These are phyloP conservation scores for Scleromitrula shiraiana DNA, from an alignment of 2,329 filamentous ascomycete species.

Conservation along the genomic window DNA sequence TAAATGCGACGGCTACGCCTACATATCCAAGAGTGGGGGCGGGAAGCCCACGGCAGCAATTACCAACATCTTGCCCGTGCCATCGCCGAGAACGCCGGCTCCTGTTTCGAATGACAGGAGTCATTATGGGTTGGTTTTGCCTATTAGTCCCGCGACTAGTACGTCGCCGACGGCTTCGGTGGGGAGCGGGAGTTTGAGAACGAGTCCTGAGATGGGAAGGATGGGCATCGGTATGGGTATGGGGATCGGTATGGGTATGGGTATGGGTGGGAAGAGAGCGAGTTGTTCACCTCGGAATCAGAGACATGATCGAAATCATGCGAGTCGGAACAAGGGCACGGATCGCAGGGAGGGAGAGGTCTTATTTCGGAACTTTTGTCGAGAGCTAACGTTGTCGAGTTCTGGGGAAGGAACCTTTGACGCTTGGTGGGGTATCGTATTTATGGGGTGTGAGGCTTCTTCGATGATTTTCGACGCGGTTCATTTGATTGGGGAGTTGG, in stretches of 20 bases:
- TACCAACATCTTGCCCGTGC: slow-evolving; percentile 1
- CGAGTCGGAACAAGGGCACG: too few relatives aligned
- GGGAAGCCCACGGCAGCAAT: not conserved
- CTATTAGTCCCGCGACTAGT: not conserved
- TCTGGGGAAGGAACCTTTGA: not conserved
- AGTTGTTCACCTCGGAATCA: too few relatives aligned
- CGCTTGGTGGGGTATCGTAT: slow-evolving; percentile 2
- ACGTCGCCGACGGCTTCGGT: slow-evolving; percentile 1
- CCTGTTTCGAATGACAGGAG: too few relatives aligned
- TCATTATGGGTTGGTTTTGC: too few relatives aligned
- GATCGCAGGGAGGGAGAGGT: too few relatives aligned
- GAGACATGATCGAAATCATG: too few relatives aligned
- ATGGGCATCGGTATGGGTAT: too few relatives aligned
- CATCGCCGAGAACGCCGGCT: not conserved
- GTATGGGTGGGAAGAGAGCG: too few relatives aligned
- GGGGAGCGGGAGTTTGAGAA: too few relatives aligned
- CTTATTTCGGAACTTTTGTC: slow-evolving; percentile 5
- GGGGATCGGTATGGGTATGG: too few relatives aligned
- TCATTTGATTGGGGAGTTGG: slow-evolving; percentile 7
- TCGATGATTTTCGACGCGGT: not conserved
- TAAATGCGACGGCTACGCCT: slow-evolving; percentile 28
- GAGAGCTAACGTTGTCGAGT: too few relatives aligned
- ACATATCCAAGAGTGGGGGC: slow-evolving; percentile 2
- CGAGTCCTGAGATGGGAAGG: too few relatives aligned
- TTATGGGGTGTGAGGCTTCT: slow-evolving; percentile 1